Conservation (phyloP, 768 basidiomycete species). For the Tulasnella sp. region DNA sequence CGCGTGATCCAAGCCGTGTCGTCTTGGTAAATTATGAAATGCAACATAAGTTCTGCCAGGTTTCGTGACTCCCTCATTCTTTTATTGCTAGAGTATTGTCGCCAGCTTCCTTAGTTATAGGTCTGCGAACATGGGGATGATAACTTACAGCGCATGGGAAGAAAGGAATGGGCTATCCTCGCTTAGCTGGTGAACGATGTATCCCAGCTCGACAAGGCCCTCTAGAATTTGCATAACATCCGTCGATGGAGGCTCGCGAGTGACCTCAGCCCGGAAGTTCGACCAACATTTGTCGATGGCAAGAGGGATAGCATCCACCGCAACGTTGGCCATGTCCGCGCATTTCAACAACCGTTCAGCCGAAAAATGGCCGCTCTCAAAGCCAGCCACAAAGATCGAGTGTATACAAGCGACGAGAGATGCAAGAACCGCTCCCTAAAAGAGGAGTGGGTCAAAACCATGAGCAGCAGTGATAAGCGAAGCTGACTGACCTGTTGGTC, state of each 20-base stretch:
- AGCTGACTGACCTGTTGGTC: too few species aligned
- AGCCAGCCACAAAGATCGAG: background rate
- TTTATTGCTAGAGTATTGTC: background rate
- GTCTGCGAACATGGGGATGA: too few species aligned
- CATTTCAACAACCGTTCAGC: background rate
- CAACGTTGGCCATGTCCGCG: background rate
- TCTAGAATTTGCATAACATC: background rate
- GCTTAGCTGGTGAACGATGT: background rate
- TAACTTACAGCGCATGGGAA: background rate
- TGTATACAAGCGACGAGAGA: background rate
- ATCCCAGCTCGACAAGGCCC: background rate
- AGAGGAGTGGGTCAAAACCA: too few species aligned
- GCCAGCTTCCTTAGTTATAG: too few species aligned
- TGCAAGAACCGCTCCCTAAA: too few species aligned
- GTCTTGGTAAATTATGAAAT: background rate
- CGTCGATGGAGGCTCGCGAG: background rate
- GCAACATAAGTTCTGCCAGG: background rate
- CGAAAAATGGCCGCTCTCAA: background rate
- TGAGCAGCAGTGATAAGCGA: too few species aligned
- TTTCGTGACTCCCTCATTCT: background rate
- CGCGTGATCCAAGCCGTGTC: background rate
- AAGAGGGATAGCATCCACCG: background rate
- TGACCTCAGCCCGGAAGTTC: background rate
- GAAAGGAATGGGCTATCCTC: background rate
- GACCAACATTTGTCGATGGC: background rate